Percentiles rank a stretch among this genome's conserved stretches.
phyloP scores from a whole-genome alignment of 1,284 basidiomycete genomes.

The Ganoderma lingzhi region DNA sequence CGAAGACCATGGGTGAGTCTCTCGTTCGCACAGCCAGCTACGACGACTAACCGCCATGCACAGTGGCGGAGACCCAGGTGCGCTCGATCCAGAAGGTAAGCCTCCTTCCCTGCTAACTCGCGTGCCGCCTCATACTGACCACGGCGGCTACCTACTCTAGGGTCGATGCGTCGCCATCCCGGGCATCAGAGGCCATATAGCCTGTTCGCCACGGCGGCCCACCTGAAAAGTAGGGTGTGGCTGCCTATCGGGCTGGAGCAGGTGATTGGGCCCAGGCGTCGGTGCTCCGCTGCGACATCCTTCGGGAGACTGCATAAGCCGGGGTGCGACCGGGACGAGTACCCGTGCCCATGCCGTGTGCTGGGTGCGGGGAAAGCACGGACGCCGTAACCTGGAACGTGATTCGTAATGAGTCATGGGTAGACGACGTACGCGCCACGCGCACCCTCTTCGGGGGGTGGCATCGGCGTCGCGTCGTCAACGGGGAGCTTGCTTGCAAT shows the following conservation, averaged over 20 bases:
- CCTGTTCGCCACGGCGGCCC: not conserved
- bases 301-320: not conserved
- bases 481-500: not conserved
- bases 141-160: not conserved
- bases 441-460: not conserved
- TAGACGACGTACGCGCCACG: conserved; percentile 1
- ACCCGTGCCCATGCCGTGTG: not conserved
- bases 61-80: conserved; percentile 7
- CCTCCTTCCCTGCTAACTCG: no score
- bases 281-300: not conserved
- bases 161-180: not conserved
- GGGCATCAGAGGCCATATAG: conserved; percentile 1
- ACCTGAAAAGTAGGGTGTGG: not conserved
- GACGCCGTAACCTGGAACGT: conserved; percentile 4
- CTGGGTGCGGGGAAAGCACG: not conserved
- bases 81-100: not conserved
- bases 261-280: conserved; percentile 3
- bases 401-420: not conserved
- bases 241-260: not conserved
- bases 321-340: conserved; percentile 7
- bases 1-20: not conserved
- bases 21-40: not conserved
- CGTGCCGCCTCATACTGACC: not conserved
- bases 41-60: no score
- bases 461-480: not conserved